Percentiles rank a stretch among this genome's conserved stretches.
phyloP scores from a whole-genome alignment of 257 asterid genomes.

The Nyctanthes arbortristis region DNA sequence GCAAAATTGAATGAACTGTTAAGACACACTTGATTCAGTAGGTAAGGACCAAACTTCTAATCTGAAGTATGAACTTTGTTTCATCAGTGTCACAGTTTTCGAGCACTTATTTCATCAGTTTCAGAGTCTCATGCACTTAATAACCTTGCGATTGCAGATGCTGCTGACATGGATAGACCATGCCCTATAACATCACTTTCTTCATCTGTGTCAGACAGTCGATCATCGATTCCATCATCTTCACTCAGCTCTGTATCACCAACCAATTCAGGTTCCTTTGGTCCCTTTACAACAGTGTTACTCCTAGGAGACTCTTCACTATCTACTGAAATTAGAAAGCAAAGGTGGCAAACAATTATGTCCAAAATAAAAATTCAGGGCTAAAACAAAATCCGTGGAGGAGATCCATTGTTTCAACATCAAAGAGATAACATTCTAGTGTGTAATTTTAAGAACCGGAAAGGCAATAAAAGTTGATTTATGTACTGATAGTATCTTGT shows the following conservation, averaged over 20 bases:
- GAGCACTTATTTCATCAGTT: neutral
- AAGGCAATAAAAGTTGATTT: neutral
- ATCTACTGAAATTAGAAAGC: constrained; percentile 38
- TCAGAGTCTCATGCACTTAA: no score
- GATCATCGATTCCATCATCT: constrained; percentile 40
- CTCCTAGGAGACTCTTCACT: constrained; percentile 36
- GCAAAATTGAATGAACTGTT: neutral
- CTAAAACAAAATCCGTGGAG: neutral
- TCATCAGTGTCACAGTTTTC: neutral
- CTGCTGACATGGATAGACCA: constrained; percentile 35
- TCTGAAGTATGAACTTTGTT: no score
- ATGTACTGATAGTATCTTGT: neutral
- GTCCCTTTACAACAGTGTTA: constrained; percentile 24
- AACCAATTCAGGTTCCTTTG: constrained; percentile 18
- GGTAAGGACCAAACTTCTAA: no score
- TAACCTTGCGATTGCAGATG: constrained; percentile 52
- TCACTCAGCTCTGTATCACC: constrained; percentile 38
- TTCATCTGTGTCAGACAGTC: constrained; percentile 64
- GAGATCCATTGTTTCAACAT: constrained; percentile 3
- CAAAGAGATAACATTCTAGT: neutral
- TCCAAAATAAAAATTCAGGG: neutral
- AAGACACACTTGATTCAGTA: no score
- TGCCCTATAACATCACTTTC: constrained; percentile 34
- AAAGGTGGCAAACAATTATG: neutral
- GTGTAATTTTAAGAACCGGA: neutral